Evolutionary conservation across 441 rosid genomes (phyloP).

Genomic region (Syzygium syzygioides): DNA sequence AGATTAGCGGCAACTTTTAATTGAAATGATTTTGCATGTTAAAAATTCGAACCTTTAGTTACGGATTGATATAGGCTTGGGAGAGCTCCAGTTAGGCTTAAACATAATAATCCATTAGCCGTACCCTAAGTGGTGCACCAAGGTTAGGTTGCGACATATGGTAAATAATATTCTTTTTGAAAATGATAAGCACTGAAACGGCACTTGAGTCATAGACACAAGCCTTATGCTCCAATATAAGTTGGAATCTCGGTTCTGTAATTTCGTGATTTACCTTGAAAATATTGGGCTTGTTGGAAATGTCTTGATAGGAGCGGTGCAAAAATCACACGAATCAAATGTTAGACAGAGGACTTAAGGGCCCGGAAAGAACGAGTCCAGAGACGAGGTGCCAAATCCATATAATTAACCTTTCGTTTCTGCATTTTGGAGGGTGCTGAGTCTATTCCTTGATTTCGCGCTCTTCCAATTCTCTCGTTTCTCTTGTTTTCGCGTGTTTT

Average conservation of each 20-base stretch:
- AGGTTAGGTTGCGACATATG: too few relatives aligned
- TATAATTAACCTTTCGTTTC: fast-evolving
- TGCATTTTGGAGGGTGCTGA: not conserved
- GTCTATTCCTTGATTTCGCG: not conserved
- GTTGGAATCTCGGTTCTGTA: not conserved
- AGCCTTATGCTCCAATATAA: not conserved
- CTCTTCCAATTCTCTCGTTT: not conserved
- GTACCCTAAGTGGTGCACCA: too few relatives aligned
- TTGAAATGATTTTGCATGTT: too few relatives aligned
- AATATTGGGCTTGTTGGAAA: not conserved
- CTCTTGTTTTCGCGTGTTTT: not conserved
- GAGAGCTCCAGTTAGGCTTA: too few relatives aligned
- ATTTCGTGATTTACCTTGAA: not conserved
- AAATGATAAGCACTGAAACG: not conserved
- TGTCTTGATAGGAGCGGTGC: not conserved
- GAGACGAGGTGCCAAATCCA: not conserved
- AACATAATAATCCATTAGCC: too few relatives aligned
- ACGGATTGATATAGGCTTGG: too few relatives aligned
- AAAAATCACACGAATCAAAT: not conserved
- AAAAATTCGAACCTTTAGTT: too few relatives aligned
- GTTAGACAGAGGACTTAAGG: not conserved
- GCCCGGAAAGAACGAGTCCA: not conserved
- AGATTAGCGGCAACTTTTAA: too few relatives aligned
- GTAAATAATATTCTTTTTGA: too few relatives aligned
- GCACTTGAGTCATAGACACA: not conserved